Evolutionary conservation across 345 rosid species (phyloP).

Genomic region (Kandelia obovata): DNA sequence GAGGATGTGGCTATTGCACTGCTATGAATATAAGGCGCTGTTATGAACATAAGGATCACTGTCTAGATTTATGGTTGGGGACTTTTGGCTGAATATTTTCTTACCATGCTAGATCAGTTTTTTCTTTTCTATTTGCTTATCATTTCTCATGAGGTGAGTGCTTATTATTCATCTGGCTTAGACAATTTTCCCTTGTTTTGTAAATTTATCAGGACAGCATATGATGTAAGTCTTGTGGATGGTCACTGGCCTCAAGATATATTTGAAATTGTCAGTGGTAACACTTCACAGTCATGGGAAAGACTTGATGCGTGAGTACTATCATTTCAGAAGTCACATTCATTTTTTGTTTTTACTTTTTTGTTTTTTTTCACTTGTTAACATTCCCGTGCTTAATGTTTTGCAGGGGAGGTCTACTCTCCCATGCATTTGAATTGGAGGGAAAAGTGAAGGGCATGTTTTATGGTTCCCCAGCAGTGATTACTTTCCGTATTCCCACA

Average conservation of each 20-base stretch:
- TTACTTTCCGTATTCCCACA: slow-evolving; percentile 89
- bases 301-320: slow-evolving; percentile 92
- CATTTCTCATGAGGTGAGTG: not conserved
- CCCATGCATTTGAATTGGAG: slow-evolving; percentile 87
- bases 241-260: slow-evolving; percentile 59
- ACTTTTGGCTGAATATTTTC: no score
- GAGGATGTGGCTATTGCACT: no score
- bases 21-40: no score
- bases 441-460: slow-evolving; percentile 74
- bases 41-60: no score
- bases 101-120: no score
- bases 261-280: slow-evolving; percentile 65
- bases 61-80: no score
- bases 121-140: not conserved
- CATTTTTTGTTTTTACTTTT: not conserved
- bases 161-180: not conserved
- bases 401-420: slow-evolving; percentile 69
- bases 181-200: not conserved
- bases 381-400: slow-evolving; percentile 8
- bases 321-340: not conserved
- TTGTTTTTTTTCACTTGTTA: not conserved
- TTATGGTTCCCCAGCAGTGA: slow-evolving; percentile 77
- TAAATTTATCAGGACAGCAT: slow-evolving; percentile 56
- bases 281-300: slow-evolving; percentile 83
- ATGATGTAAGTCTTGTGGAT: slow-evolving; percentile 73